Evolutionary conservation across 768 basidiomycete genomes (phyloP).

Genomic region (Antrodiella citrinella): DNA sequence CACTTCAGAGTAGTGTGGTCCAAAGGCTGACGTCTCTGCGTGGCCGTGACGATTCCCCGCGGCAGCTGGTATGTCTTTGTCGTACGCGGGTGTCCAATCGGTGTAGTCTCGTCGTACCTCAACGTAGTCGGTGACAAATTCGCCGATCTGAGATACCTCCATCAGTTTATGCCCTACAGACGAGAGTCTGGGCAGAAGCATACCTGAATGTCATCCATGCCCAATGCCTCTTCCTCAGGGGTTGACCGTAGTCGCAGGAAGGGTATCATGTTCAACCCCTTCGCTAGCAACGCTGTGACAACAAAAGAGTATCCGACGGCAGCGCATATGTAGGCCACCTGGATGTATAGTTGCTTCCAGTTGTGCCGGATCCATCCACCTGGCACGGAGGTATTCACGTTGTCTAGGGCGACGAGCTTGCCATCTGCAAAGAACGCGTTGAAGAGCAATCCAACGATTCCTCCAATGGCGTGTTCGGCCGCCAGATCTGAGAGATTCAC

Average conservation of each 20-base stretch:
- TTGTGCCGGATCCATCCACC: constrained; percentile 87
- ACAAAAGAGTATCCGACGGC: constrained; percentile 66
- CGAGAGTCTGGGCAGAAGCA: no score
- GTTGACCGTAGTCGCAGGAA: constrained; percentile 60
- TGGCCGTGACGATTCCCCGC: constrained; percentile 25
- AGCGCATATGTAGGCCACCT: constrained; percentile 79
- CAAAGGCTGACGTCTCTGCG: constrained; percentile 9
- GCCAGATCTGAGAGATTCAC: constrained; percentile 47
- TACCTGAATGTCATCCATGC: constrained; percentile 81
- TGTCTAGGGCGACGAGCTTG: constrained; percentile 73
- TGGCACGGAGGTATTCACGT: constrained; percentile 41
- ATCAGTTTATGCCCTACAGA: not conserved
- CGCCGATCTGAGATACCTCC: constrained; percentile 40
- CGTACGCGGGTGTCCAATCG: constrained; percentile 39
- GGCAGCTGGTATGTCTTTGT: constrained; percentile 10
- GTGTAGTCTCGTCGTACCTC: constrained; percentile 59
- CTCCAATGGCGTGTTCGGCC: constrained; percentile 85
- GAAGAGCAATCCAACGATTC: constrained; percentile 69
- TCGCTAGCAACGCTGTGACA: constrained; percentile 68
- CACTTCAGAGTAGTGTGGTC: not conserved
- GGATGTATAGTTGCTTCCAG: constrained; percentile 72
- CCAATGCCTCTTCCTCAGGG: constrained; percentile 63
- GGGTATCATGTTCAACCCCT: constrained; percentile 78
- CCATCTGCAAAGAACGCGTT: constrained; percentile 84
- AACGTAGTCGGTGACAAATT: constrained; percentile 44